Base-by-base conservation (phyloP, 768 basidiomycete species). In the Nidularia sp. region DNA sequence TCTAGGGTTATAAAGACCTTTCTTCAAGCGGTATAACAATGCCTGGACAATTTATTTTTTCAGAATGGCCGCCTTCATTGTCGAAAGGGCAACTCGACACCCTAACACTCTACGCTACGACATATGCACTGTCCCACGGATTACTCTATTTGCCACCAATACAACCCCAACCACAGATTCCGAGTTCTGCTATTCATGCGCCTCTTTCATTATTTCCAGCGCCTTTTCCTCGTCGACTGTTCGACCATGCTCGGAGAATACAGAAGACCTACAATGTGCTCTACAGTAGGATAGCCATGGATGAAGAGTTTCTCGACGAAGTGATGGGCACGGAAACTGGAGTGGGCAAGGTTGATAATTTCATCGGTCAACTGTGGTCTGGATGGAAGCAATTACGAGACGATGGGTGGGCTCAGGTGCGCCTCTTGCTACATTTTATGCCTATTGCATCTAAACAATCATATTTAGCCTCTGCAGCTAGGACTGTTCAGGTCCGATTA, bases 401-500 rank as follows among this genome's bases (percentile, higher is more conserved):
- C 15, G 79, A 85, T 44, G 84, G 84, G 5, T 60, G 76, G 33
- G 65, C 62, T 49, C 77, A 79, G 69, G 79, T 79, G 55, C 48
- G 59, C 36, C 29, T 29, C 45, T 5, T n/a, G 25, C 3, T 29
- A 4, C 42, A 34, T 45, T 43, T 39, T 52, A 36, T 8, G 45
- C 25, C 29, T 10, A 42, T 0, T 7, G 33, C 6, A 5, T 36
- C 49, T 34, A 36, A 51, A 31, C 29, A 51, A 45, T 34, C 50
- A 35, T 6, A 44, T 51, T 15, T 53, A 98, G 94, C 81, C 83
- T 0, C 71, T 90, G 45, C 90, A 97, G 54, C 79, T 98, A 5
- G 94, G 95, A 15, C 70, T 99, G 15, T 97, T 96, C 70, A 79
- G 96, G 50, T 97, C 94, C 7, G 96, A 99, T 71, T 99, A 98